Base-by-base conservation (phyloP, 2,329 filamentous ascomycete genomes). In the Arthrobotrys entomopaga region DNA sequence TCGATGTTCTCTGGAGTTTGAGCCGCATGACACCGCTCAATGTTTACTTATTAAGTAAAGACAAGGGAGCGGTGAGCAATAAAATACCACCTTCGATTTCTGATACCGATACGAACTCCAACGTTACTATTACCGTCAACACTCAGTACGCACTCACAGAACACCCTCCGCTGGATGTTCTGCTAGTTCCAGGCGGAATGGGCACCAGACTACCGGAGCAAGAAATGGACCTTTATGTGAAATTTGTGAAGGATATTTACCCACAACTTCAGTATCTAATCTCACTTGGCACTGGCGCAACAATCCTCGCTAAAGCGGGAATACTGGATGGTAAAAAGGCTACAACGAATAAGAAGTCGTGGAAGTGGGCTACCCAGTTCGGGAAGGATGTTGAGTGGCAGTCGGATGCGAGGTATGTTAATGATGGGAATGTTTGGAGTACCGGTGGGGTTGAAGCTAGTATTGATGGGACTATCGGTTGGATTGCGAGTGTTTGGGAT, bases 231-330 rank as follows among this genome's bases (percentile, higher is more conserved):
- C 50, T 38, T 2, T 19, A 42, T 10, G 43, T 57, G 6, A 19
- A 57, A 24, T 88, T 84, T 73, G 79, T 87, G 48, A 78, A 79
- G 29, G 79, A 80, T 0, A 78, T 80, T n/a, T 86, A 83, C 77
- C 84, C 85, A 0, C 80, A 80, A 3, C 79, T 89, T 22, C 81
- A 84, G 76, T 86, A 86, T 76, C 78, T 90, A 15, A 82, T 91
- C 53, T 89, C 88, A 0, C 84, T 91, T 0, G 91, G 90, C 80
- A 91, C 88, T 1, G 89, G 89, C 0, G 83, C 86, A 4, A 84
- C 84, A 2, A 80, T 90, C 2, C 83, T 86, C 0, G 89, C 88
- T 0, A 81, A 82, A 46, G 82, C 88, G 0, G 89, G 89, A 0
- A 79, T 90, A 1, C 79, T 91, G 29, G 84, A 90, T 75, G 87